Percentiles rank a stretch among this genome's conserved stretches.
Evolutionary conservation across 768 basidiomycete species (phyloP).

Genomic region (Termitomyces sp.): DNA sequence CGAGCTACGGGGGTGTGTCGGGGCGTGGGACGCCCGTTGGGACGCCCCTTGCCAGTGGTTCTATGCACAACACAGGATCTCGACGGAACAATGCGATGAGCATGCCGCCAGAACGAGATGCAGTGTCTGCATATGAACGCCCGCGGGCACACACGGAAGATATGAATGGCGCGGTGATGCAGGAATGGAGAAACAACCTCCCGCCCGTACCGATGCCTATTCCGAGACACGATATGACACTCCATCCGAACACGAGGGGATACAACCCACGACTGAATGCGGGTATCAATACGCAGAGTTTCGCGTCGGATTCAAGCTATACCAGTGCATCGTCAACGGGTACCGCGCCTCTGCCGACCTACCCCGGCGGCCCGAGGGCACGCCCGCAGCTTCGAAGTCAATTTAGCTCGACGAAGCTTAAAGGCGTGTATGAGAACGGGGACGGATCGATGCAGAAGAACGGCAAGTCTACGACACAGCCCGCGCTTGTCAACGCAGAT

Average conservation of each 20-base stretch:
- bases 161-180: conserved; percentile 53
- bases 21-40: conserved; percentile 76
- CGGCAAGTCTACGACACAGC: conserved; percentile 16
- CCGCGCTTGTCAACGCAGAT: conserved; percentile 19
- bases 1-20: conserved; percentile 34
- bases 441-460: conserved; percentile 18
- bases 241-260: conserved; percentile 23
- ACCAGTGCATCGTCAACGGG: conserved; percentile 18
- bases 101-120: conserved; percentile 54
- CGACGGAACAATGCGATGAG: conserved; percentile 54
- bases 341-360: conserved; percentile 1
- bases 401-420: conserved; percentile 61
- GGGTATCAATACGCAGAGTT: conserved; percentile 34
- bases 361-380: conserved; percentile 21
- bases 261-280: conserved; percentile 43
- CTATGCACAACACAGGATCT: conserved; percentile 22
- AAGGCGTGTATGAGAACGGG: conserved; percentile 43
- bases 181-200: conserved; percentile 56
- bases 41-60: conserved; percentile 45
- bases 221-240: conserved; percentile 14
- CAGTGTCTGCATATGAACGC: conserved; percentile 40
- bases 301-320: conserved; percentile 39
- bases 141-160: conserved; percentile 70
- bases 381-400: conserved; percentile 59
- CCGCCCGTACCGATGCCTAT: conserved; percentile 29